Base-by-base conservation (phyloP, 1,284 basidiomycete genomes). In the Cystobasidiaceae sp. region DNA sequence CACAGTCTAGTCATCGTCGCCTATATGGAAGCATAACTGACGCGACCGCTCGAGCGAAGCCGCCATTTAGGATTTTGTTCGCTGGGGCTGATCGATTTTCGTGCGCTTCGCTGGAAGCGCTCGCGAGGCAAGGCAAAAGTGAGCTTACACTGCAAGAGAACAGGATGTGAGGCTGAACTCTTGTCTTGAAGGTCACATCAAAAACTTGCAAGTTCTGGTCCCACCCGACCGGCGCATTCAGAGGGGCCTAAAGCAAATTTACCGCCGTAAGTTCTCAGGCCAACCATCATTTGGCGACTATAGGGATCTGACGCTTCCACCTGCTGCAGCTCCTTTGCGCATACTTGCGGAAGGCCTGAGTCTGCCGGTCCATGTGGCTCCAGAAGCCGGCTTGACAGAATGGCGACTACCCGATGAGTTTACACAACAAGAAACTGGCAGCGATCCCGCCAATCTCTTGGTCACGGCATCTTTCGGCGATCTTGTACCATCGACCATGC, bases 391-490 rank as follows among this genome's bases (percentile, higher is more conserved):
- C 1, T 57, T 73, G 19, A 65, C 60, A 17, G 69, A 50, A 5
- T 71, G 67, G 57, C 28, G 34, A 11, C 54, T 56, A n/a, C 54
- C 54, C 3, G 3, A 28, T 7, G 1, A n/a, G 44, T 56, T 56
- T 30, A 43, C 15, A 4, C 37, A 56, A 13, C 11, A 34, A 15
- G 11, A 56, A 28, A 11, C 23, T 23, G 21, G 13, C 13, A 11
- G 3, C 19, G 52, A 25, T 5, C 55, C 60, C 3, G 60, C 55
- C 3, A 82, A 87, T 68, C 72, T 97, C 9, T 81, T 97, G 6
- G 72, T 97, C 3, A 94, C 92, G 0, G 92, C 91, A 8, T 96
- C 93, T 0, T 97, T 97, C 72, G 93, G 93, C 0, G 86, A 90
- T 57, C 88, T 97, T 67, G 82, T 97, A 23, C 85, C 91, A 0